phyloP scores from a whole-genome alignment of 768 basidiomycete genomes.

The Podaxis sp. region DNA sequence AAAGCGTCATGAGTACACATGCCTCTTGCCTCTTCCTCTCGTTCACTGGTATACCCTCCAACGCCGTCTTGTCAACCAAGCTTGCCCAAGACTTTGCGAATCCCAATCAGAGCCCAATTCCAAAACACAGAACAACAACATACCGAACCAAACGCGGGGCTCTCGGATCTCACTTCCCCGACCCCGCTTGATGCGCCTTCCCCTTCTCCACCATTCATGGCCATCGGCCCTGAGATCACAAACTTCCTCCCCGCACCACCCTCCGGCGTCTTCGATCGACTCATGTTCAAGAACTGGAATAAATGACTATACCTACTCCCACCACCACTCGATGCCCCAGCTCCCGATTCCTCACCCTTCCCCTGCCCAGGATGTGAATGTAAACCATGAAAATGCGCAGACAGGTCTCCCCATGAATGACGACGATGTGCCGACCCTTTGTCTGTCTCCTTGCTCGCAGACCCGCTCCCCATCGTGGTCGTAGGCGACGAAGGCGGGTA shows the following conservation, averaged over 20 bases:
- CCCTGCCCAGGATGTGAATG: neutral
- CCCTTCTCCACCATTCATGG: slow-evolving; percentile 26
- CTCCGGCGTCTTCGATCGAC: slow-evolving; percentile 46
- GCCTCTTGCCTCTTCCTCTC: slow-evolving; percentile 92
- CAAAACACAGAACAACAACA: slow-evolving; percentile 14
- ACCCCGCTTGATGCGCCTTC: slow-evolving; percentile 15
- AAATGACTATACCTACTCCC: slow-evolving; percentile 48
- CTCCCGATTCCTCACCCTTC: slow-evolving; percentile 10
- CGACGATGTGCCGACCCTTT: neutral
- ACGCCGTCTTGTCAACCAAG: slow-evolving; percentile 78
- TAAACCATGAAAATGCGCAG: slow-evolving; percentile 17
- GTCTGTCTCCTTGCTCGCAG: slow-evolving; percentile 11
- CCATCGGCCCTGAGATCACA: slow-evolving; percentile 71
- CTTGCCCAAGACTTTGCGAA: slow-evolving; percentile 82
- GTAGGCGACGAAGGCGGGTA: slow-evolving; percentile 39
- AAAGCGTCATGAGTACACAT: slow-evolving; percentile 11
- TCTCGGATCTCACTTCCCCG: slow-evolving; percentile 41
- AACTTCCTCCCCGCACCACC: slow-evolving; percentile 33
- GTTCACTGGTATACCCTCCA: slow-evolving; percentile 73
- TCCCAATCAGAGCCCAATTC: neutral
- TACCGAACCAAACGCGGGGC: slow-evolving; percentile 72
- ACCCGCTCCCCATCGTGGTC: slow-evolving; percentile 30
- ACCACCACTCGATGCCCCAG: slow-evolving; percentile 5
- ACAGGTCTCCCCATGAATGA: slow-evolving; percentile 3
- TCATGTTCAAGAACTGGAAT: slow-evolving; percentile 62